Evolutionary conservation across 1,284 basidiomycete species (phyloP), one percentile per base, ranked within the genome.

Genomic region (Xerocomus nothofagi): DNA sequence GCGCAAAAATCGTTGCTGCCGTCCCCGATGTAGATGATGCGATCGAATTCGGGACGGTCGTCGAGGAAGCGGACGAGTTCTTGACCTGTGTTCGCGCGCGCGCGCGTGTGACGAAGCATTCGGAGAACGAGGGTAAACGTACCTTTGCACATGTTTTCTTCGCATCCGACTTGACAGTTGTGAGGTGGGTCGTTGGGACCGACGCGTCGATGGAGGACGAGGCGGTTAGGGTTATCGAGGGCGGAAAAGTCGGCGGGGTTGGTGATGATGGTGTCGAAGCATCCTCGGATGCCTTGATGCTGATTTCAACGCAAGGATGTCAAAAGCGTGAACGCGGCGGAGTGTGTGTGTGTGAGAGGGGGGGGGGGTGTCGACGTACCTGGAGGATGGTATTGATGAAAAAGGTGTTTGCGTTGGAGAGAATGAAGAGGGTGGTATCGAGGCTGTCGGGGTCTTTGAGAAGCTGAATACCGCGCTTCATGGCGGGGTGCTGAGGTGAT

Each of bases 61-160:
- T 45, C 55, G n/a, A 96, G 75, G 74, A 90, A 98, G 0, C 84
- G 83, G 5, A 88, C 81, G 26, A 99, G 78, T 69, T 99, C 96
- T 58, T 91, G 86, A 34, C 96, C 91, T 92, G 57, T 17, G 39
- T 4, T 27, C 11, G 26, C n/a, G n/a, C n/a, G n/a, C n/a, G n/a
- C n/a, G 20, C n/a, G 21, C 34, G 9, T 6, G 31, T 32, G 4
- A 23, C 36, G 36, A 4, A 15, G 26, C 1, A 11, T 4, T 27
- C 10, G 26, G 26, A 11, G 9, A 10, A 21, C 14, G 21, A 29
- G 0, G 14, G n/a, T 2, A 23, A 14, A 52, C 60, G 50, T 30
- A 85, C 91, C 96, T 78, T 99, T 99, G 79, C 96, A 99, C 94
- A 99, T 98, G 74, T 99, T 99, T 10, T 90, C 81, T 50, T 86